phyloP scores from a whole-genome alignment of 2,329 filamentous ascomycete species.

The Botrytis tulipae region DNA sequence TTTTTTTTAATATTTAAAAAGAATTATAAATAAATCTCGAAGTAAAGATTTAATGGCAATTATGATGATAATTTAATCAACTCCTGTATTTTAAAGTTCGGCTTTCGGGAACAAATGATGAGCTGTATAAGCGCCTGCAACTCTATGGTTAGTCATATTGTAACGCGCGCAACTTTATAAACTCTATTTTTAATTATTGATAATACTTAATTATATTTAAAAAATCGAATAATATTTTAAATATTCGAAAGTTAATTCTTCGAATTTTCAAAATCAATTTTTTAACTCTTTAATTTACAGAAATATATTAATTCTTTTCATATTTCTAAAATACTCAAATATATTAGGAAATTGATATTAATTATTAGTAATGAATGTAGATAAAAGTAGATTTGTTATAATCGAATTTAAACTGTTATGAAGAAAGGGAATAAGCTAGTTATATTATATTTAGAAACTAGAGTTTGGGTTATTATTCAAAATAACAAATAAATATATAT shows the following conservation, averaged over 20 bases:
- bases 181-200: background rate
- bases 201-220: background rate
- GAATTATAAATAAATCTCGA: background rate
- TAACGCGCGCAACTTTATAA: background rate
- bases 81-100: background rate
- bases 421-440: background rate
- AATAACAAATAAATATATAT: background rate
- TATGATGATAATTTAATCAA: background rate
- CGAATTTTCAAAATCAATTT: background rate
- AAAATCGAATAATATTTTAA: background rate
- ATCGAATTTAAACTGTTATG: background rate
- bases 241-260: background rate
- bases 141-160: background rate
- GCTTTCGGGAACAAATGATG: background rate
- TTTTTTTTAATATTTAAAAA: background rate
- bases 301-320: background rate
- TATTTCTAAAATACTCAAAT: background rate
- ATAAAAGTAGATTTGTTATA: background rate
- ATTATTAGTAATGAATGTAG: background rate
- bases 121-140: background rate
- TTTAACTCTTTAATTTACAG: background rate
- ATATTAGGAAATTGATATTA: background rate
- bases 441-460: background rate
- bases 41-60: background rate
- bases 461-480: background rate